These are phyloP conservation scores for Ustilago trichophora DNA, from an alignment of 1,284 basidiomycete genomes.

Conservation along the genomic window DNA sequence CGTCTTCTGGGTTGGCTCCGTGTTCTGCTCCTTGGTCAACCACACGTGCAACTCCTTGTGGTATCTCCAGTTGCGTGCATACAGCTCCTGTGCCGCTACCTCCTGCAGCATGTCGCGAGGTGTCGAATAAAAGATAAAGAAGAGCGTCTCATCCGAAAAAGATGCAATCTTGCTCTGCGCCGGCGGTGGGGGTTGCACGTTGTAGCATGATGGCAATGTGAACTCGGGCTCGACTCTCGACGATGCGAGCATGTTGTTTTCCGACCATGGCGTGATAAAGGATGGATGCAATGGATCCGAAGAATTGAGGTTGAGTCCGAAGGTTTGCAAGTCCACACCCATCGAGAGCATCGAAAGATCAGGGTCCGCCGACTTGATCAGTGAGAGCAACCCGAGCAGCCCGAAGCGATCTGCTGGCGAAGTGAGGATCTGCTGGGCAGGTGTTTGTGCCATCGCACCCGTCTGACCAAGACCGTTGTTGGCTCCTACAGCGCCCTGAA, in stretches of 20 bases:
- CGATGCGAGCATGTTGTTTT: slow-evolving; percentile 81
- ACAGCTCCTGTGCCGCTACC: slow-evolving; percentile 94
- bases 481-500: slow-evolving; percentile 6
- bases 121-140: slow-evolving; percentile 98
- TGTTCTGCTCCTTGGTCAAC: slow-evolving; percentile 91
- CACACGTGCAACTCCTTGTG: slow-evolving; percentile 94
- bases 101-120: slow-evolving; percentile 93
- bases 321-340: slow-evolving; percentile 89
- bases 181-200: slow-evolving; percentile 87
- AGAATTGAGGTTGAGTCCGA: slow-evolving; percentile 89
- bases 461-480: slow-evolving; percentile 16
- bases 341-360: slow-evolving; percentile 86
- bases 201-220: slow-evolving; percentile 90
- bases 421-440: slow-evolving; percentile 91
- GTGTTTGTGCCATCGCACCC: slow-evolving; percentile 69
- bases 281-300: slow-evolving; percentile 86
- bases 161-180: slow-evolving; percentile 85
- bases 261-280: slow-evolving; percentile 96
- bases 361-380: slow-evolving; percentile 89
- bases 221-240: slow-evolving; percentile 84
- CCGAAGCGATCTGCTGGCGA: slow-evolving; percentile 97
- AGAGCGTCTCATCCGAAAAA: slow-evolving; percentile 96
- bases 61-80: slow-evolving; percentile 95
- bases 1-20: slow-evolving; percentile 83
- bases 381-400: slow-evolving; percentile 82